Percentiles rank a stretch among this genome's conserved stretches.
These are phyloP conservation scores for Lepidium africanum DNA, from an alignment of 345 rosid genomes.

Conservation along the genomic window DNA sequence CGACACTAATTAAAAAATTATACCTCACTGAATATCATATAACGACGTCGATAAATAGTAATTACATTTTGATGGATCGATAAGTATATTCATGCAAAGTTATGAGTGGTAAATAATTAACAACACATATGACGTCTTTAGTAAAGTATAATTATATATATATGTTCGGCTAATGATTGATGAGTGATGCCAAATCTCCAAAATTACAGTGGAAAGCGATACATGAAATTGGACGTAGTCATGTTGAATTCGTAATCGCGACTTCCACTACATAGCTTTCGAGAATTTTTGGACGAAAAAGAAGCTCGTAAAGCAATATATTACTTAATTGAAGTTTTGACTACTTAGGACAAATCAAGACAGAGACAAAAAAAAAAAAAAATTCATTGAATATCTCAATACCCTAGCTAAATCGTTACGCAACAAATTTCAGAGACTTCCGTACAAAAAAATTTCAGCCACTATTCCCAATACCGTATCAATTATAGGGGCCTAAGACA, in stretches of 20 bases:
- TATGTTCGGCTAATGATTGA: neutral
- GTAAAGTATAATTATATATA: neutral
- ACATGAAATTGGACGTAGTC: constrained; percentile 7
- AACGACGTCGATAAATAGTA: no score
- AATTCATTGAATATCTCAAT: neutral
- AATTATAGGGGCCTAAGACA: no score
- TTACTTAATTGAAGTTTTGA: constrained; percentile 2
- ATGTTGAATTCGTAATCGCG: constrained; percentile 5
- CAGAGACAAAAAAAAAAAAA: neutral
- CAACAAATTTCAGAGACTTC: neutral
- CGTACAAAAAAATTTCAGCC: neutral
- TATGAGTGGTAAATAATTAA: neutral
- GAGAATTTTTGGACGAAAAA: constrained; percentile 9
- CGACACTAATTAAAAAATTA: no score
- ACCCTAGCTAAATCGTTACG: neutral
- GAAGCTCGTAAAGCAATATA: neutral
- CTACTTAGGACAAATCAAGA: neutral
- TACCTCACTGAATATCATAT: no score
- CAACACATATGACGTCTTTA: neutral
- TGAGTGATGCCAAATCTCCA: neutral
- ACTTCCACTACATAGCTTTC: neutral
- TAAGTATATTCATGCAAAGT: neutral
- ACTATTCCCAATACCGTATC: no score
- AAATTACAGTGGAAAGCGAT: constrained; percentile 4
- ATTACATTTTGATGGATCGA: neutral